These are phyloP conservation scores for Yarrowia galli DNA, from an alignment of 1,139 yeast species.

Conservation along the genomic window DNA sequence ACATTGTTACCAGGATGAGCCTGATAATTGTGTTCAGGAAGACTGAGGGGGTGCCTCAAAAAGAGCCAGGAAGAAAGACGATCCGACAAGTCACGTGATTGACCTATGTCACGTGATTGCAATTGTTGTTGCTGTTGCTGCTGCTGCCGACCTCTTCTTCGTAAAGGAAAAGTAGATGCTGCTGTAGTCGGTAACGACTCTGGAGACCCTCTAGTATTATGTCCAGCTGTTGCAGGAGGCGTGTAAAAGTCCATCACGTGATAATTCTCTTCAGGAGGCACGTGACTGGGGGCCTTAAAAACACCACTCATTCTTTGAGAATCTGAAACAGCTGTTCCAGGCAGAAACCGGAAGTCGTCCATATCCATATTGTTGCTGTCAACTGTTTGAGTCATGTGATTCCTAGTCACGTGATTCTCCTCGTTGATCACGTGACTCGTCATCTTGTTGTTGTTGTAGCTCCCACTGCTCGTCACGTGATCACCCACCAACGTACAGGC, in stretches of 20 bases:
- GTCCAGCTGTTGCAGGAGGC: background rate
- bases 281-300: background rate
- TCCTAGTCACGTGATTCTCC: too few relatives aligned
- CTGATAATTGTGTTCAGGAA: slow-evolving; percentile 32
- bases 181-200: slow-evolving; percentile 4
- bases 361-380: too few relatives aligned
- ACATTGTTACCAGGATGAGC: slow-evolving; percentile 42
- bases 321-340: background rate
- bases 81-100: background rate
- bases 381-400: too few relatives aligned
- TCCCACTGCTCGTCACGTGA: background rate
- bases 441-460: too few relatives aligned
- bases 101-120: background rate
- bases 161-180: background rate
- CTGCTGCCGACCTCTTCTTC: background rate
- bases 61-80: background rate
- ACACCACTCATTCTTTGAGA: slow-evolving; percentile 4
- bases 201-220: background rate
- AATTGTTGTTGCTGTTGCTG: too few relatives aligned
- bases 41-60: background rate
- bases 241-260: slow-evolving; percentile 6
- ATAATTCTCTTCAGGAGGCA: background rate
- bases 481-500: background rate
- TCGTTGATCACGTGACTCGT: too few relatives aligned
- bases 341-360: background rate